Conservation (phyloP, 768 basidiomycete species). For the Suillus discolor region DNA sequence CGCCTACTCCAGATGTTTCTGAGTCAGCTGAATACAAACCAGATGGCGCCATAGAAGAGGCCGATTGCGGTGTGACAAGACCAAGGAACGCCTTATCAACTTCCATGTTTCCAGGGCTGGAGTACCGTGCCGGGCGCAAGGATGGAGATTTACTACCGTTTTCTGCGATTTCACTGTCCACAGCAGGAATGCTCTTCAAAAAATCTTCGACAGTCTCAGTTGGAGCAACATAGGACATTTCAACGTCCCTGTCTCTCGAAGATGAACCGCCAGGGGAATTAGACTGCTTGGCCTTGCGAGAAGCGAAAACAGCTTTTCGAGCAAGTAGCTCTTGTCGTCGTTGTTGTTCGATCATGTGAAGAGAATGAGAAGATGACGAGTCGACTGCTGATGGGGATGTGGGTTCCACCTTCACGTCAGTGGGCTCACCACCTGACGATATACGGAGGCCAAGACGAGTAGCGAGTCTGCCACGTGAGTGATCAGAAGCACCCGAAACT, state of each 20-base stretch:
- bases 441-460: conserved; percentile 20
- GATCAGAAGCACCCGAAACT: conserved; percentile 13
- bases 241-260: conserved; percentile 31
- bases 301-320: conserved; percentile 74
- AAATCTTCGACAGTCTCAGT: conserved; percentile 73
- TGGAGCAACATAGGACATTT: conserved; percentile 39
- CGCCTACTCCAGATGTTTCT: conserved; percentile 8
- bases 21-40: conserved; percentile 12
- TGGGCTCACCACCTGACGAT: conserved; percentile 15
- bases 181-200: conserved; percentile 61
- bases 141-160: conserved; percentile 15
- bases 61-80: conserved; percentile 24
- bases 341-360: conserved; percentile 77
- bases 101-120: conserved; percentile 45
- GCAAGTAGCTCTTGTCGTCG: conserved; percentile 75
- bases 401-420: conserved; percentile 34
- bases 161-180: conserved; percentile 18
- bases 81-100: conserved; percentile 41
- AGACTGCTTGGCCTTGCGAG: conserved; percentile 54
- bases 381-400: conserved; percentile 28
- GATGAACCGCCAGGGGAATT: conserved; percentile 25
- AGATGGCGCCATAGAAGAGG: conserved; percentile 17
- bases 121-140: conserved; percentile 14
- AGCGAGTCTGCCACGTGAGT: conserved; percentile 12
- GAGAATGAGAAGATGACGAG: conserved; percentile 34